phyloP scores from a whole-genome alignment of 2,329 filamentous ascomycete genomes.

The Monilinia laxa region DNA sequence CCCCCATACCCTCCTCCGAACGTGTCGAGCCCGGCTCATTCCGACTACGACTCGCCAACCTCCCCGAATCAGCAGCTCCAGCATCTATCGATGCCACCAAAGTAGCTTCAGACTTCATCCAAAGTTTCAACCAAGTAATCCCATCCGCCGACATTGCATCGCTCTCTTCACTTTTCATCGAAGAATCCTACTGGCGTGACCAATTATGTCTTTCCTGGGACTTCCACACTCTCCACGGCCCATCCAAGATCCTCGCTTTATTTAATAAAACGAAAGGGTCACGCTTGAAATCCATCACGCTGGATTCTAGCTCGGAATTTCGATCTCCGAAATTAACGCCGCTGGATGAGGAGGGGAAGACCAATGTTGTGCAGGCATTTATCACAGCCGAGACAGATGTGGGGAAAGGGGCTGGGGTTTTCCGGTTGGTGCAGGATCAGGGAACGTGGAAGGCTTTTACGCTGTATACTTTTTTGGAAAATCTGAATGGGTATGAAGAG shows the following conservation, averaged over 20 bases:
- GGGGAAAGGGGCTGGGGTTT: conserved; percentile 57
- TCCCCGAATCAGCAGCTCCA: conserved; percentile 25
- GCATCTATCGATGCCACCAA: conserved; percentile 26
- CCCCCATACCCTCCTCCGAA: conserved; percentile 27
- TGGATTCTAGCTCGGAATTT: conserved; percentile 37
- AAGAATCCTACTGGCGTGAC: conserved; percentile 57
- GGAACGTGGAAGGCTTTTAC: conserved; percentile 61
- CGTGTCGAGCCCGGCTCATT: conserved; percentile 36
- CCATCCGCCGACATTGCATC: conserved; percentile 40
- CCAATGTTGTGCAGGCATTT: conserved; percentile 55
- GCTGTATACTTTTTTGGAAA: conserved; percentile 58
- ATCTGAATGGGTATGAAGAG: conserved; percentile 57
- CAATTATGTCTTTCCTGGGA: conserved; percentile 58
- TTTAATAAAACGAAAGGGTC: conserved; percentile 34
- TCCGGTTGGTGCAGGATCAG: conserved; percentile 47
- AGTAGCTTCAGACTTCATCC: conserved; percentile 27
- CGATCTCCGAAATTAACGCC: conserved; percentile 38
- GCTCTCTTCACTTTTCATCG: conserved; percentile 45
- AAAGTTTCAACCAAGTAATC: conserved; percentile 44
- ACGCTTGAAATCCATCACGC: conserved; percentile 42
- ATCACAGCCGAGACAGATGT: conserved; percentile 53
- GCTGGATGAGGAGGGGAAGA: conserved; percentile 49
- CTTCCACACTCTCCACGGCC: conserved; percentile 52
- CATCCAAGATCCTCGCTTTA: conserved; percentile 41
- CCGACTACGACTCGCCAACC: conserved; percentile 29